These are phyloP conservation scores for Gossypium bickii DNA, from an alignment of 345 rosid genomes.

Conservation along the genomic window DNA sequence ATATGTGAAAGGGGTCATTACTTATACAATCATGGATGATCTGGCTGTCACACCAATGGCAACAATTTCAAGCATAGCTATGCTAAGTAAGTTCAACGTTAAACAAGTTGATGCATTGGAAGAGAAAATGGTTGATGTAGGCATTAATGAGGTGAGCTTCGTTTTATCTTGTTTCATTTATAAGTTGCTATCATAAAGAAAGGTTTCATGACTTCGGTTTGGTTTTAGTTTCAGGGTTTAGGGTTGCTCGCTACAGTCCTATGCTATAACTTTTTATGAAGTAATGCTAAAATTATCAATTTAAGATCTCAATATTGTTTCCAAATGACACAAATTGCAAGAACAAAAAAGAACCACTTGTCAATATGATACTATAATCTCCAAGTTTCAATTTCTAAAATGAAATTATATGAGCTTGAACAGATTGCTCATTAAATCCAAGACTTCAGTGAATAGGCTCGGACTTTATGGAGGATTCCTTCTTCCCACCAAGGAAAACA, in stretches of 20 bases:
- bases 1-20: conserved; percentile 27
- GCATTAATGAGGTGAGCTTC: not conserved
- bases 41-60: conserved; percentile 28
- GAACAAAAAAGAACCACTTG: not conserved
- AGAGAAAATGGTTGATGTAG: conserved; percentile 1
- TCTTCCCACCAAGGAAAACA: conserved; percentile 8
- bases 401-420: not conserved
- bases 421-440: not conserved
- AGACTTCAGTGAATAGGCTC: not conserved
- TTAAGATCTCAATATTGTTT: not conserved
- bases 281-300: not conserved
- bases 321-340: not conserved
- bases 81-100: conserved; percentile 13
- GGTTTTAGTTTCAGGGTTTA: not conserved
- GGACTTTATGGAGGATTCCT: not conserved
- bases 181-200: not conserved
- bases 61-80: conserved; percentile 15
- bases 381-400: not conserved
- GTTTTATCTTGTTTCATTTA: not conserved
- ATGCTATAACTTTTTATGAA: too few species aligned
- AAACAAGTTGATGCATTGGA: not conserved
- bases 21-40: conserved; percentile 33
- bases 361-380: not conserved
- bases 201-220: not conserved
- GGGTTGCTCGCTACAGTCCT: not conserved